Evolutionary conservation across 2,329 filamentous ascomycete genomes (phyloP).

Genomic region (Dissoconium aciculare): DNA sequence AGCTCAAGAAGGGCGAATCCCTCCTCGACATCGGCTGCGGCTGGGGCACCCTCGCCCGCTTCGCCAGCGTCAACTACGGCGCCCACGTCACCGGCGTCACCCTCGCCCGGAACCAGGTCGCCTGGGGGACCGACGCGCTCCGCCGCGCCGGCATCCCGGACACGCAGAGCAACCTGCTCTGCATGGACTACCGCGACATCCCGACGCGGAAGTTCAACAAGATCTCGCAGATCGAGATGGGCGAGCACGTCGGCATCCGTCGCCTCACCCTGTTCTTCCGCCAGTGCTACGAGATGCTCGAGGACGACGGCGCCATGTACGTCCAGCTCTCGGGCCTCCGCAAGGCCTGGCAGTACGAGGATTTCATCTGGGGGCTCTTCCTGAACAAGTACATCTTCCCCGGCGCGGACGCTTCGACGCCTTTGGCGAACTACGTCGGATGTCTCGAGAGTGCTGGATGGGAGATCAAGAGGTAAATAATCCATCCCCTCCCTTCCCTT

Average conservation of each 20-base stretch:
- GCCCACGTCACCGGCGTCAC: constrained; percentile 75
- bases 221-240: constrained; percentile 96
- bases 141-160: constrained; percentile 67
- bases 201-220: constrained; percentile 74
- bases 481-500: too few species aligned
- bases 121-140: constrained; percentile 84
- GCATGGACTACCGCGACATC: constrained; percentile 93
- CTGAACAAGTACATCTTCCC: constrained; percentile 99
- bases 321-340: constrained; percentile 85
- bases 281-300: constrained; percentile 85
- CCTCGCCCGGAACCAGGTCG: constrained; percentile 85
- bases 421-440: constrained; percentile 71
- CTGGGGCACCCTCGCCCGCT: constrained; percentile 89
- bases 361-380: constrained; percentile 92
- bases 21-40: constrained; percentile 92
- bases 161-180: constrained; percentile 77
- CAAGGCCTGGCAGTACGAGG: constrained; percentile 92
- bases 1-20: constrained; percentile 59
- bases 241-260: constrained; percentile 89
- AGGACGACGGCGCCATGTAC: constrained; percentile 90
- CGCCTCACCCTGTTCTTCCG: constrained; percentile 65
- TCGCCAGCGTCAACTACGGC: constrained; percentile 79
- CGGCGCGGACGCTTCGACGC: constrained; percentile 84
- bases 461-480: constrained; percentile 62
- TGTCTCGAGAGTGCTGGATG: constrained; percentile 72